These are phyloP conservation scores for Parasarocladium wereldwijsianum DNA, from an alignment of 2,329 filamentous ascomycete species.

Conservation along the genomic window DNA sequence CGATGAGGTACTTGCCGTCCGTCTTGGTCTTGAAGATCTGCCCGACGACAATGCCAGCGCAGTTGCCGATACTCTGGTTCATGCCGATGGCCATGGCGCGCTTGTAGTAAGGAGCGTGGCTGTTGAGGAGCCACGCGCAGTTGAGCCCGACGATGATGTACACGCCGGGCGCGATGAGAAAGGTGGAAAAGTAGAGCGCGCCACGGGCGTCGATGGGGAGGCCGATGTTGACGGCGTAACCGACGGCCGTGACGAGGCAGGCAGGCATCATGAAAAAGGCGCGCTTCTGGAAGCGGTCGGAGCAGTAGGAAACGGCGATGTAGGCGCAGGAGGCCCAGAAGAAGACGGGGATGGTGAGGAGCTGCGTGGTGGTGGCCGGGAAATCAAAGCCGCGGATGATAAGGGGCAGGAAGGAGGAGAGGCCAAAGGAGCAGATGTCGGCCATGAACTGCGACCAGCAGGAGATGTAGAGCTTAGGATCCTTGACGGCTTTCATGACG, in stretches of 20 bases:
- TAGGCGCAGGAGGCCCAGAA: conserved; percentile 36
- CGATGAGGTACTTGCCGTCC: conserved; percentile 11
- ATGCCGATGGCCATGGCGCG: conserved; percentile 29
- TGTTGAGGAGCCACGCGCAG: conserved; percentile 31
- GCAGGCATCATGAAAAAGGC: conserved; percentile 9
- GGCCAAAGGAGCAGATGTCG: conserved; percentile 14
- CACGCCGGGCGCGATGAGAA: conserved; percentile 12
- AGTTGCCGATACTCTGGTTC: conserved; percentile 30
- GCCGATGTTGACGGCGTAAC: conserved; percentile 13
- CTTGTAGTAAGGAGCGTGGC: conserved; percentile 29
- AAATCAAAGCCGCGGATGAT: conserved; percentile 18
- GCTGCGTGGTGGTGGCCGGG: conserved; percentile 14
- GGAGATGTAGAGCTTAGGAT: conserved; percentile 16
- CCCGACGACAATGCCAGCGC: conserved; percentile 26
- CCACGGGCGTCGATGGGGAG: conserved; percentile 5
- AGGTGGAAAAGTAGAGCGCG: conserved; percentile 8
- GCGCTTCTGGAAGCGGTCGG: conserved; percentile 9
- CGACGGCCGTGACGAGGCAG: conserved; percentile 10
- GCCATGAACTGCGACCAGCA: conserved; percentile 15
- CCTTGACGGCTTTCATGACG: conserved; percentile 6
- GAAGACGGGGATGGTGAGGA: conserved; percentile 18
- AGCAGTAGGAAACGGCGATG: conserved; percentile 18
- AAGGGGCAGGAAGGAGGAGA: conserved; percentile 16
- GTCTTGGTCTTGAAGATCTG: conserved; percentile 8
- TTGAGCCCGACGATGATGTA: conserved; percentile 21